These are phyloP conservation scores for Raphanus sativus DNA, from an alignment of 345 rosid species.

Conservation along the genomic window DNA sequence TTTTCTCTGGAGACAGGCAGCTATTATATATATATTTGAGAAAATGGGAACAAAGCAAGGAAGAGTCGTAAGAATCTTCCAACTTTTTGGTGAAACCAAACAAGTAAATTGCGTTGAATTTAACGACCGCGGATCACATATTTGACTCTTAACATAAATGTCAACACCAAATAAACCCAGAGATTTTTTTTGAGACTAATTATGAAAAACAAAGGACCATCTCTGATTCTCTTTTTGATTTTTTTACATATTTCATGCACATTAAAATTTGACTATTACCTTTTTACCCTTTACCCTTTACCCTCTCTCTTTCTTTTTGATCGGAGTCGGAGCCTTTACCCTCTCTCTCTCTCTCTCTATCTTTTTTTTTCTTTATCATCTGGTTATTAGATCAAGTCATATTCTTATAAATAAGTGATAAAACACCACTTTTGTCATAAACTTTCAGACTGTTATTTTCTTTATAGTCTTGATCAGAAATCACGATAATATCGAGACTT, in stretches of 20 bases:
- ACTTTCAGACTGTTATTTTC: neutral
- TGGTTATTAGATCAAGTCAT: no score
- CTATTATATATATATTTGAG: neutral
- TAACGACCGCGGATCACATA: conserved; percentile 29
- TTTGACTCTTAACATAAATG: conserved; percentile 28
- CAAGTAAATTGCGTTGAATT: conserved; percentile 22
- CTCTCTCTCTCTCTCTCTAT: no score
- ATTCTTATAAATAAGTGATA: neutral
- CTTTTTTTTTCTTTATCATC: no score
- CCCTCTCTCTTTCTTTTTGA: no score
- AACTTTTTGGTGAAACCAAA: neutral
- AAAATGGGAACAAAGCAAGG: neutral
- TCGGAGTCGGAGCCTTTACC: no score
- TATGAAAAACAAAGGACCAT: neutral
- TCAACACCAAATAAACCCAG: neutral
- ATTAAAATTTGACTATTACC: no score
- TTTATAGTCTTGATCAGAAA: neutral
- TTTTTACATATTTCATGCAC: neutral
- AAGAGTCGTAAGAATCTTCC: conserved; percentile 24
- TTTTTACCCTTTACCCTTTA: no score
- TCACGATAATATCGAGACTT: neutral
- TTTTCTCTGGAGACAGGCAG: conserved; percentile 25
- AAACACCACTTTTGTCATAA: neutral
- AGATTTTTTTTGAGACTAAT: neutral
- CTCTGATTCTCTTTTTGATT: neutral